Base-by-base conservation (phyloP, 164 flowering plant species). In the Warburgia ugandensis region DNA sequence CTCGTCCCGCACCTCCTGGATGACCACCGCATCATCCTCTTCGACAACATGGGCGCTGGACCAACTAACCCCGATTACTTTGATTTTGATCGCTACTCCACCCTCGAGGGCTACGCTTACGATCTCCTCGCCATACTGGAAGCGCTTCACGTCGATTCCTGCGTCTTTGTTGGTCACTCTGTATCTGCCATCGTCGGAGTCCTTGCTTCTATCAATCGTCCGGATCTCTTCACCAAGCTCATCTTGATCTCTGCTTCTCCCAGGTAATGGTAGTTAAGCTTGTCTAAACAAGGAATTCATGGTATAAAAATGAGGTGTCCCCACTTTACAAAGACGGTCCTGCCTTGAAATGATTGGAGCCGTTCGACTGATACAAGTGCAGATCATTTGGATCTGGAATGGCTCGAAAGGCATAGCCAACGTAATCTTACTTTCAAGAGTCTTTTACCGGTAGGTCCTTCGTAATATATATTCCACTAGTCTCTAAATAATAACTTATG, bases 151-250 rank as follows among this genome's bases (percentile, higher is more conserved):
- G 42, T 89, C 16, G 35, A 47, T 0, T 74, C 84, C 12, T 94
- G 99, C 67, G 67, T 86, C 39, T 77, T 69, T 29, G 94, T 94
- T 9, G 99, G 95, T 20, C 99, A 89, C 66, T 94, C 97, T 2
- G 76, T 94, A 19, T 86, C 97, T 10, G 83, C 77, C 52, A 56
- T 78, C 56, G 54, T 80, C 36, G 97, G 94, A 17, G 72, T 66
- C 50, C 52, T 86, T 5, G 99, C 99, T 31, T 84, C 99, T 62
- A 70, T 88, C 54, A 26, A 61, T 29, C 85, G 97, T 28, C 97
- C 96, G 1, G 97, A 86, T 66, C 87, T 88, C 31, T 94, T 94
- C 75, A 45, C 77, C 50, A 94, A 94, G 65, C 44, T 88, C 64
- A 60, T 94, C 67, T 58, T 77, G 72, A 26, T 94, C 67, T 56